Evolutionary conservation across 495 filamentous ascomycete species (phyloP), one percentile per base, ranked within the genome.

Genomic region (Aspergillus panamensis): DNA sequence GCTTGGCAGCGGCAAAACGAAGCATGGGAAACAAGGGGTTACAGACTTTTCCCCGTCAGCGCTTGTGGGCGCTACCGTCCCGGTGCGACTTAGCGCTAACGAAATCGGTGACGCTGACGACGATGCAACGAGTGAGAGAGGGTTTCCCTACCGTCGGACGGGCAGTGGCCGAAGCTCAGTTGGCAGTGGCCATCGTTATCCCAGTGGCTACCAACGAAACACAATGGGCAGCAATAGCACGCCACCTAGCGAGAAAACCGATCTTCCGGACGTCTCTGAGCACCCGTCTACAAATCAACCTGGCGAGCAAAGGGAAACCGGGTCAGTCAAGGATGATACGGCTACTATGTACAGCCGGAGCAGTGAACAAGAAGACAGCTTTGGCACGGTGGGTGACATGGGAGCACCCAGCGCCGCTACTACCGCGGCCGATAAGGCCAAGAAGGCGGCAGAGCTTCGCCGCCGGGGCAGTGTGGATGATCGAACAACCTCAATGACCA

Each of bases 391-490:
- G 31, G 80, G 78, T 14, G 74, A 81, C 33, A 80, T 87, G 76
- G 59, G 67, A 31, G 75, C 75, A 9, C 77, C 78, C 1, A 73
- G 66, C 60, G 67, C 71, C 19, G 69, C 67, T 16, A 56, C 59
- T 16, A 67, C 80, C 3, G 74, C 84, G 52, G 80, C 81, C 17
- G 80, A 88, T 66, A 87, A 88, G 62, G 81, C 83, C 50, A 87
- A 87, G 69, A 87, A 80, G 55, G 77, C 82, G 1, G 90, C 92
- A 10, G 91, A 96, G 35, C 73, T 96, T 35, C 80, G 83, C 66
- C 84, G 93, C 55, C 80, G 91, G 62, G 94, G 93, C 9, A 97
- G 94, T 69, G 91, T 98, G 50, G 95, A 98, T 69, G 94, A 97
- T 71, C 82, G 89, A 66, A 90, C 89, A 20, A 85, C 81, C 58